A percentile compares a stretch with the other conserved stretches of the same genome.
phyloP scores from a whole-genome alignment of 2,329 filamentous ascomycete species.

The Sordariomycetes sp. region DNA sequence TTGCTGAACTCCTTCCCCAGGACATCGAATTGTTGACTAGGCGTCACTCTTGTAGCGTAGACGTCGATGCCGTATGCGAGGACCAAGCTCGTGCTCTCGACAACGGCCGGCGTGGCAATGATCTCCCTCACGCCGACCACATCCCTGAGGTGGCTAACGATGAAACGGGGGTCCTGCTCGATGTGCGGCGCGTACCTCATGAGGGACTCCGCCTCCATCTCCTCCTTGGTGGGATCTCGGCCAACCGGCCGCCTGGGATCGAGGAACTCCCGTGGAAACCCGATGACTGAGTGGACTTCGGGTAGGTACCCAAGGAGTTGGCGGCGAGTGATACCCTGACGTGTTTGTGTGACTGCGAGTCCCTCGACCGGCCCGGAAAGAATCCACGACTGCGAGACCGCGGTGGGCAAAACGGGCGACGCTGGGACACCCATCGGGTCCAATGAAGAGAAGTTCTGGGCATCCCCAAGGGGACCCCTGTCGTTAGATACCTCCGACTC shows the following conservation, averaged over 20 bases:
- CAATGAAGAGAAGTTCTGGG: conserved; percentile 68
- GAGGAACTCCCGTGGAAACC: conserved; percentile 66
- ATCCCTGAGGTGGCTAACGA: conserved; percentile 73
- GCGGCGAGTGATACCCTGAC: conserved; percentile 81
- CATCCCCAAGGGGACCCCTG: conserved; percentile 63
- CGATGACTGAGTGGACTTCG: conserved; percentile 61
- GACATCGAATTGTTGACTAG: conserved; percentile 84
- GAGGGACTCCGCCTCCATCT: conserved; percentile 71
- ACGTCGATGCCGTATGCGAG: conserved; percentile 84
- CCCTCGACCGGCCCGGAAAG: conserved; percentile 69
- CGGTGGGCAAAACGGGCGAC: conserved; percentile 55
- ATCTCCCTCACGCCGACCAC: conserved; percentile 66
- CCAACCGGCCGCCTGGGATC: conserved; percentile 81
- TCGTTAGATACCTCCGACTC: conserved; percentile 78
- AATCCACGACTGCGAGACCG: conserved; percentile 71
- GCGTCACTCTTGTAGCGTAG: conserved; percentile 77
- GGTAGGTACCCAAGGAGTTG: conserved; percentile 73
- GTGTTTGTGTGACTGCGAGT: conserved; percentile 77
- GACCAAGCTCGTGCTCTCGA: conserved; percentile 88
- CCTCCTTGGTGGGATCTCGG: conserved; percentile 68
- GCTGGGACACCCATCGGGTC: conserved; percentile 48
- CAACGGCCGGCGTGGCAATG: conserved; percentile 62
- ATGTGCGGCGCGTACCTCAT: conserved; percentile 64
- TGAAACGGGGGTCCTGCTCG: conserved; percentile 73
- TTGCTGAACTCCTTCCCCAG: conserved; percentile 92